Base-by-base conservation (phyloP, 495 filamentous ascomycete species). In the Penicillium psychrofluorescens region DNA sequence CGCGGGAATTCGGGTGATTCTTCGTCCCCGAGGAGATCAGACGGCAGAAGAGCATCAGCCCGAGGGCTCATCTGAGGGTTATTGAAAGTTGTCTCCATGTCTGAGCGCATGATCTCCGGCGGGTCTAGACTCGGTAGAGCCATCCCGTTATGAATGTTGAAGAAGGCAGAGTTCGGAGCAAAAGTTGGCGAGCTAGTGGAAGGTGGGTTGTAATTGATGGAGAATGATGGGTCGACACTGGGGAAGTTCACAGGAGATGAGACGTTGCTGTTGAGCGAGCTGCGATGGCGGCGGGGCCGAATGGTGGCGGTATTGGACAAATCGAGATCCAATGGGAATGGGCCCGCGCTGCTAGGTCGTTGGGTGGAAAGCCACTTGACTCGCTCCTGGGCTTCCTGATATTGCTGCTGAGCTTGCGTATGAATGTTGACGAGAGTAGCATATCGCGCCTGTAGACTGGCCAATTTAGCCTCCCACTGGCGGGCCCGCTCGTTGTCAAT, bases 41-140 rank as follows among this genome's bases (percentile, higher is more conserved):
- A 88, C 15, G 88, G 88, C 16, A 95, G 66, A 22, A 92, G 70
- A 15, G 83, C 73, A 39, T 86, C 78, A 8, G 88, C 88, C 10
- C 85, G 84, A 22, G 88, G 88, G 51, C 87, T 91, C 62, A 92
- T 85, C 29, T 86, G 84, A 13, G 80, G 83, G 34, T 81, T 77
- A 32, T 65, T 79, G 41, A 73, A 76, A 35, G 80, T 64, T 11
- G 59, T 38, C 35, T 77, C 76, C 7, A 55, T 56, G 29, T 76
- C 71, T 29, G 61, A 59, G 29, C 64, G 70, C 43, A 62, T 51
- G 11, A 62, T 53, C 33, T 70, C 69, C 5, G 59, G 55, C 14
- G 63, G 66, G 35, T 71, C 68, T n/a, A 66, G 52, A 39, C 55
- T 55, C 8, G 62, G 55, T 16, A 75, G 54, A 13, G 71, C 59